Percentiles rank a stretch among this genome's conserved stretches.
These are phyloP conservation scores for Acacia acuminata DNA, from an alignment of 306 rosid genomes.

Conservation along the genomic window DNA sequence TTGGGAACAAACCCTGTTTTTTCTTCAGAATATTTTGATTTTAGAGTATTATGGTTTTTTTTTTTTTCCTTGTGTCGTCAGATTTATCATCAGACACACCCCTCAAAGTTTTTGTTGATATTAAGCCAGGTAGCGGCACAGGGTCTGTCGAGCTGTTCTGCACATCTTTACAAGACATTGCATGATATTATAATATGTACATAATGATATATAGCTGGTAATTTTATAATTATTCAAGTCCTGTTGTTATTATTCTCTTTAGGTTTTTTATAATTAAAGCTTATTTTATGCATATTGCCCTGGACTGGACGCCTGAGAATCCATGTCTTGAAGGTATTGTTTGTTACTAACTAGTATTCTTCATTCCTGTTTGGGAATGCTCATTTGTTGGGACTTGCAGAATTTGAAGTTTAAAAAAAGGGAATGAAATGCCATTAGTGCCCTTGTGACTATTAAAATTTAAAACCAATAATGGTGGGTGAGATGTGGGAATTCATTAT, in stretches of 20 bases:
- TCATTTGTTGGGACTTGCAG: background rate
- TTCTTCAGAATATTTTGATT: constrained; percentile 32
- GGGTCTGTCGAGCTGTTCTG: constrained; percentile 67
- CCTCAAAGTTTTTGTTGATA: constrained; percentile 53
- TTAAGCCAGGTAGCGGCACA: constrained; percentile 60
- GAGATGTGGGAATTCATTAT: background rate
- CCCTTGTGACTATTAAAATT: background rate
- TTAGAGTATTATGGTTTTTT: constrained; percentile 4
- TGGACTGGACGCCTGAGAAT: constrained; percentile 29
- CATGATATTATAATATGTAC: constrained; percentile 53
- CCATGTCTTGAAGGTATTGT: constrained; percentile 13
- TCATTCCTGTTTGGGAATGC: constrained; percentile 25
- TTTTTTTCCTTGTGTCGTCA: background rate
- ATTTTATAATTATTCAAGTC: constrained; percentile 31
- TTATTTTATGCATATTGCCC: constrained; percentile 4
- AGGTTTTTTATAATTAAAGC: background rate
- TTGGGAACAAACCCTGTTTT: constrained; percentile 40
- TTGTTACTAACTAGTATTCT: background rate
- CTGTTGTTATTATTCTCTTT: background rate
- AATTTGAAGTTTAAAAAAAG: background rate
- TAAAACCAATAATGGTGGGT: background rate
- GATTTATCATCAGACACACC: constrained; percentile 40
- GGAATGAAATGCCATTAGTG: background rate
- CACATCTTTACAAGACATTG: constrained; percentile 45
- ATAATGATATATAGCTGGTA: constrained; percentile 47